phyloP scores from a whole-genome alignment of 2,329 filamentous ascomycete species.

The Paecilomyces sp. region DNA sequence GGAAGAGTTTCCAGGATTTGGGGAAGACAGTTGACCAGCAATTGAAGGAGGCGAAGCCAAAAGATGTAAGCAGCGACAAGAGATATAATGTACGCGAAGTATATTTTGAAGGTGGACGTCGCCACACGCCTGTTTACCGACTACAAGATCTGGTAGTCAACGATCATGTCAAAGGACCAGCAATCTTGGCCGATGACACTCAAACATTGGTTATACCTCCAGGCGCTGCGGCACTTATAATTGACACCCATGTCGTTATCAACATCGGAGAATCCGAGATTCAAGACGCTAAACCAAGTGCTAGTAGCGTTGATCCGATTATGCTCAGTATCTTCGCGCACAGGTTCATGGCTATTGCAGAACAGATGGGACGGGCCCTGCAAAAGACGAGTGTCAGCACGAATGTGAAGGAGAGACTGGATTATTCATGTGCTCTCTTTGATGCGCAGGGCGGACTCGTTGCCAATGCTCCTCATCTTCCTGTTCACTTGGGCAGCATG shows the following conservation, averaged over 20 bases:
- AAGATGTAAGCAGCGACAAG: slow-evolving; percentile 53
- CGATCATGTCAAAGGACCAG: slow-evolving; percentile 68
- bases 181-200: slow-evolving; percentile 65
- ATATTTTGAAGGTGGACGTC: slow-evolving; percentile 76
- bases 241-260: slow-evolving; percentile 78
- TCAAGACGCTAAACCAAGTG: slow-evolving; percentile 41
- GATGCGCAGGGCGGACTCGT: slow-evolving; percentile 65
- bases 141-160: slow-evolving; percentile 67
- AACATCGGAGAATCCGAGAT: slow-evolving; percentile 56
- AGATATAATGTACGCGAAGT: slow-evolving; percentile 61
- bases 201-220: slow-evolving; percentile 82
- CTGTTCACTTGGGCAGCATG: slow-evolving; percentile 73
- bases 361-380: slow-evolving; percentile 73
- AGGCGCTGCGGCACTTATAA: slow-evolving; percentile 61
- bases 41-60: slow-evolving; percentile 60
- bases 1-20: slow-evolving; percentile 73
- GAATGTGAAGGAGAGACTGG: slow-evolving; percentile 70
- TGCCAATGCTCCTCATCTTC: slow-evolving; percentile 70
- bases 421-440: slow-evolving; percentile 72
- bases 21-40: slow-evolving; percentile 82
- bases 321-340: slow-evolving; percentile 73
- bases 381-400: slow-evolving; percentile 76
- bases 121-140: slow-evolving; percentile 75
- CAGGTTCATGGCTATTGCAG: slow-evolving; percentile 78
- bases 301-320: slow-evolving; percentile 62